phyloP scores from a whole-genome alignment of 805 yeast genomes.

The Wickerhamiella occidentalis region DNA sequence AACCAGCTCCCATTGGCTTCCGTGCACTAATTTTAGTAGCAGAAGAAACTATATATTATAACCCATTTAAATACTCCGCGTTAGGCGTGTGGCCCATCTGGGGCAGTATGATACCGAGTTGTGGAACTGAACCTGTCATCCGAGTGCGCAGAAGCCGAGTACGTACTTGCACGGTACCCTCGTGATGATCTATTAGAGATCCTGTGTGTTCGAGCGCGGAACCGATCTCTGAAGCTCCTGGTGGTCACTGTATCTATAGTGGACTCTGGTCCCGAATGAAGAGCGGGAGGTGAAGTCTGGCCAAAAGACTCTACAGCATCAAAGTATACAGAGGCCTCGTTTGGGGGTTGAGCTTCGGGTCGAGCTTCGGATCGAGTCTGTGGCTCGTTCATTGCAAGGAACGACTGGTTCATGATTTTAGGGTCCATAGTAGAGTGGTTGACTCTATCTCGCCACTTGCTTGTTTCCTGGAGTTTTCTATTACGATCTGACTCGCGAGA shows the following conservation, averaged over 20 bases:
- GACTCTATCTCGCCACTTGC: not conserved
- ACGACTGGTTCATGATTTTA: not conserved
- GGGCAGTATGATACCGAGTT: not conserved
- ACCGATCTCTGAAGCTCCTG: not conserved
- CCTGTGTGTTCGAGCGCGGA: not conserved
- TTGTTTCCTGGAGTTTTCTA: not conserved
- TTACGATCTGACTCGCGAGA: not conserved
- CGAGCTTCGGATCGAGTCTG: too few species aligned
- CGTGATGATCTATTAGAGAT: not conserved
- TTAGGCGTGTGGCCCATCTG: not conserved
- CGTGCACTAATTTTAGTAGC: not conserved
- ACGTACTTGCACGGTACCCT: not conserved
- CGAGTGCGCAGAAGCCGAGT: not conserved
- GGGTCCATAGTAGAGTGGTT: not conserved
- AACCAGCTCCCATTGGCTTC: constrained; percentile 7
- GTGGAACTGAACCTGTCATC: not conserved
- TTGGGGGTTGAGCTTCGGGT: not conserved
- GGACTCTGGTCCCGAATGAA: not conserved
- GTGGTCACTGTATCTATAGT: too few species aligned
- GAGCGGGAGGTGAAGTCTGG: not conserved
- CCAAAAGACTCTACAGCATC: not conserved
- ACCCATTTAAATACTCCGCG: not conserved
- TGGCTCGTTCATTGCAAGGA: not conserved
- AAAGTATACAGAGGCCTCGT: not conserved
- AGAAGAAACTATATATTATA: not conserved